phyloP scores from a whole-genome alignment of 345 rosid genomes.

The Populus euphratica region DNA sequence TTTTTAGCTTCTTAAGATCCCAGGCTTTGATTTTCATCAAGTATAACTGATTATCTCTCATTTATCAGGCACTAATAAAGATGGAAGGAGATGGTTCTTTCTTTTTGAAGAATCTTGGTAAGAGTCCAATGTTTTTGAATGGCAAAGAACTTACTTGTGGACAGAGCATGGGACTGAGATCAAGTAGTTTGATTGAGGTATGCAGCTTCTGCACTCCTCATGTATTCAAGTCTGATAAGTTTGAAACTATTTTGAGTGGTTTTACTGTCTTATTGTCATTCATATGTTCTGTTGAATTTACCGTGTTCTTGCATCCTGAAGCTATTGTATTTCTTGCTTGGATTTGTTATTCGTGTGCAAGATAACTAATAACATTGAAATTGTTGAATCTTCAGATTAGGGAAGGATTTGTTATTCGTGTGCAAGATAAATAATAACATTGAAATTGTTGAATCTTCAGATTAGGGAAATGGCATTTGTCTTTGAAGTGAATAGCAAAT shows the following conservation, averaged over 20 bases:
- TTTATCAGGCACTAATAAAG: constrained; percentile 58
- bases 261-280: background rate
- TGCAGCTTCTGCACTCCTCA: background rate
- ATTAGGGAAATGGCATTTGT: constrained; percentile 53
- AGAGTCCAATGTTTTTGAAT: constrained; percentile 48
- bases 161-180: constrained; percentile 33
- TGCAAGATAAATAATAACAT: background rate
- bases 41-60: constrained; percentile 9
- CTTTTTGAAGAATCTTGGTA: constrained; percentile 64
- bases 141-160: constrained; percentile 51
- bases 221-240: background rate
- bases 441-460: constrained; percentile 36
- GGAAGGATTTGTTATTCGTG: too few relatives aligned
- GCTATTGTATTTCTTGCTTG: too few relatives aligned
- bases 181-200: constrained; percentile 65
- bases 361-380: background rate
- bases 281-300: background rate
- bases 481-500: constrained; percentile 53
- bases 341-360: too few relatives aligned
- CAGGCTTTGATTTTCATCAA: background rate
- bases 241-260: background rate
- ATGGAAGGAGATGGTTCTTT: constrained; percentile 61
- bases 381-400: constrained; percentile 48
- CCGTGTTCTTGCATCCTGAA: too few relatives aligned
- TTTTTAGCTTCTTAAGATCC: constrained; percentile 8